phyloP scores from a whole-genome alignment of 2,329 filamentous ascomycete genomes.

The Paraconiothyrium sp. region DNA sequence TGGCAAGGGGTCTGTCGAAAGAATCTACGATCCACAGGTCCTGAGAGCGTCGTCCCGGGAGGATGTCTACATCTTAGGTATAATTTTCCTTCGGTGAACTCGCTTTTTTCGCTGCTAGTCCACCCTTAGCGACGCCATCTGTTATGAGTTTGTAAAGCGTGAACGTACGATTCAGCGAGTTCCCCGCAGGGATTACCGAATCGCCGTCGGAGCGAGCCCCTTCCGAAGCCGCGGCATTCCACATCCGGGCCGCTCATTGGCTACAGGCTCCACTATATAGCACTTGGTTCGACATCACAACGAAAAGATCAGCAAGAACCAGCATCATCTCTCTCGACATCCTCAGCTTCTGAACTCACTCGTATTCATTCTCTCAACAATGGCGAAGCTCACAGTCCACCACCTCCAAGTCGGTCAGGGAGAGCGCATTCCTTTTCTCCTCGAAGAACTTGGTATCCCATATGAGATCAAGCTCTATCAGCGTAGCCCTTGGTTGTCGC shows the following conservation, averaged over 20 bases:
- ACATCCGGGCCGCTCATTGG: background rate
- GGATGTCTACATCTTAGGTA: no score
- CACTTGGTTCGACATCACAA: background rate
- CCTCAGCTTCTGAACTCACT: no score
- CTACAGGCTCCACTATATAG: background rate
- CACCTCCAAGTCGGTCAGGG: conserved; percentile 64
- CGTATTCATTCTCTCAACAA: background rate
- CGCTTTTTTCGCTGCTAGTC: background rate
- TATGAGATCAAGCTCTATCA: conserved; percentile 62
- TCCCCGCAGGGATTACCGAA: background rate
- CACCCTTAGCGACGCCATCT: background rate
- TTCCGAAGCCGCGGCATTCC: conserved; percentile 5
- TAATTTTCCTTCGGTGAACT: conserved; percentile 2
- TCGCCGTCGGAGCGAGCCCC: conserved; percentile 1
- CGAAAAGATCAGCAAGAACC: background rate
- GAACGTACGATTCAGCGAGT: background rate
- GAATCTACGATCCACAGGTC: no score
- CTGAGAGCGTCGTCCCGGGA: no score
- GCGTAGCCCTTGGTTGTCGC: conserved; percentile 56
- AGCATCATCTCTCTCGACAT: no score
- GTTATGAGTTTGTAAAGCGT: background rate
- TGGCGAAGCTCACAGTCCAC: conserved; percentile 44
- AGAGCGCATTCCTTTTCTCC: conserved; percentile 71
- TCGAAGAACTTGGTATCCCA: conserved; percentile 68
- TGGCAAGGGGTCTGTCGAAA: no score